Conservation (phyloP, 176 grass and related monocot species). For the Raddia distichophylla region DNA sequence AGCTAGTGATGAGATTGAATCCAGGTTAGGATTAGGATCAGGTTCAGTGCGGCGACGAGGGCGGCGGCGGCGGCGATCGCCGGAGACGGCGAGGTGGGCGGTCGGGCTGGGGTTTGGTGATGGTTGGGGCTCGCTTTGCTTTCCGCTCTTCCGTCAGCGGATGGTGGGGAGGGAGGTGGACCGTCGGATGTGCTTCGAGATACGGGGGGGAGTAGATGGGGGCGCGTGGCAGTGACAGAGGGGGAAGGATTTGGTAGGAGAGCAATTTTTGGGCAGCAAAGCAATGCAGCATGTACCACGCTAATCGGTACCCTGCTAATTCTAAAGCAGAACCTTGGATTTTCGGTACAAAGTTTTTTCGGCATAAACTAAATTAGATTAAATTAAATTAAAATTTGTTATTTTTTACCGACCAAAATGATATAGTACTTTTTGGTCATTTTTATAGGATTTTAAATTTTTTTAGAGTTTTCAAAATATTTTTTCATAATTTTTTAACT, state of each 20-base stretch:
- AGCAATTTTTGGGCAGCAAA: neutral
- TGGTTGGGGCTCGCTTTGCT: conserved; percentile 26
- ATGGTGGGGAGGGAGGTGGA: neutral
- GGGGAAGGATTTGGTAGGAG: neutral
- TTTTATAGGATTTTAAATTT: no score
- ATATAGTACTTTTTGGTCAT: no score
- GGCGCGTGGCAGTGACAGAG: neutral
- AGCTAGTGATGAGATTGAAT: neutral
- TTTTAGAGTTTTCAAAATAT: no score
- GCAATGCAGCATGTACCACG: no score
- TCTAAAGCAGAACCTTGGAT: no score
- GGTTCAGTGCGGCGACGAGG: neutral
- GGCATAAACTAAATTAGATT: no score
- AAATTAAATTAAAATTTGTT: no score
- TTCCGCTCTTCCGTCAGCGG: conserved; percentile 45
- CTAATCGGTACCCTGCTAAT: no score
- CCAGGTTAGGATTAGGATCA: neutral
- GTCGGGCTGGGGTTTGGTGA: conserved; percentile 46
- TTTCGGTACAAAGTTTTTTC: no score
- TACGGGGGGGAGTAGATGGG: conserved; percentile 23
- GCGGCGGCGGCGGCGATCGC: conserved; percentile 42
- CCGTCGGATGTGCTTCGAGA: conserved; percentile 40
- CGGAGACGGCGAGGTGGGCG: conserved; percentile 45
- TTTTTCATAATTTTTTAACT: no score
- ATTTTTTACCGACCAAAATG: no score